A percentile compares a stretch with the other conserved stretches of the same genome.
Evolutionary conservation across 345 rosid genomes (phyloP).

Genomic region (Linum usitatissimum): DNA sequence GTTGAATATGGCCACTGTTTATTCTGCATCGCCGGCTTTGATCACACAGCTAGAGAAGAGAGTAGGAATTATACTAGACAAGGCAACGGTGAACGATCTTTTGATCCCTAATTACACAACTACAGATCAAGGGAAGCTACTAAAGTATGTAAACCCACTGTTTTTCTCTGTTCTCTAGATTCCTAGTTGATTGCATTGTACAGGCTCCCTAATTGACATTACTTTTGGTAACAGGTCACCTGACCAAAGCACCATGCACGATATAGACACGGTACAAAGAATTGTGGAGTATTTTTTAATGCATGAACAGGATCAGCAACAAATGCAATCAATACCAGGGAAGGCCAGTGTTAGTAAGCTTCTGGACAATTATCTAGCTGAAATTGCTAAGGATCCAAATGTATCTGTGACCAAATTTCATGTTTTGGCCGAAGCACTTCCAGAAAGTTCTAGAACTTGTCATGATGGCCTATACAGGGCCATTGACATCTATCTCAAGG

Average conservation of each 20-base stretch:
- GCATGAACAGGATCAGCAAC: slow-evolving; percentile 68
- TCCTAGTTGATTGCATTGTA: neutral
- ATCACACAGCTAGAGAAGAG: slow-evolving; percentile 74
- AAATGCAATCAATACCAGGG: slow-evolving; percentile 26
- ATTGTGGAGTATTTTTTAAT: slow-evolving; percentile 61
- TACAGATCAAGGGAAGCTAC: slow-evolving; percentile 37
- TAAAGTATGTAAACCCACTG: slow-evolving; percentile 33
- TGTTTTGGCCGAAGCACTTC: neutral
- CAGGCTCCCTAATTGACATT: slow-evolving; percentile 9
- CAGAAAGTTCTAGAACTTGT: neutral
- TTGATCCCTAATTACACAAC: slow-evolving; percentile 58
- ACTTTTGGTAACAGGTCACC: slow-evolving; percentile 30
- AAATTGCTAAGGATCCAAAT: slow-evolving; percentile 19
- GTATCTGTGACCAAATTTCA: neutral
- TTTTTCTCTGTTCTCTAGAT: slow-evolving; percentile 9
- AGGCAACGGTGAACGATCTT: slow-evolving; percentile 58
- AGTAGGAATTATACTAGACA: slow-evolving; percentile 48
- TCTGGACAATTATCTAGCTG: slow-evolving; percentile 30
- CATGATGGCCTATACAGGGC: slow-evolving; percentile 21
- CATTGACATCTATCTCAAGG: slow-evolving; percentile 85
- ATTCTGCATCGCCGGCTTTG: slow-evolving; percentile 61
- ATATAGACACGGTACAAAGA: slow-evolving; percentile 55
- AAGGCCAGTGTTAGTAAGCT: slow-evolving; percentile 59
- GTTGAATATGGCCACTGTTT: slow-evolving; percentile 57
- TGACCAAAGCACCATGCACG: slow-evolving; percentile 46